Evolutionary conservation across 306 rosid genomes (phyloP), one percentile per base, ranked within the genome.

Genomic region (Purshia tridentata): DNA sequence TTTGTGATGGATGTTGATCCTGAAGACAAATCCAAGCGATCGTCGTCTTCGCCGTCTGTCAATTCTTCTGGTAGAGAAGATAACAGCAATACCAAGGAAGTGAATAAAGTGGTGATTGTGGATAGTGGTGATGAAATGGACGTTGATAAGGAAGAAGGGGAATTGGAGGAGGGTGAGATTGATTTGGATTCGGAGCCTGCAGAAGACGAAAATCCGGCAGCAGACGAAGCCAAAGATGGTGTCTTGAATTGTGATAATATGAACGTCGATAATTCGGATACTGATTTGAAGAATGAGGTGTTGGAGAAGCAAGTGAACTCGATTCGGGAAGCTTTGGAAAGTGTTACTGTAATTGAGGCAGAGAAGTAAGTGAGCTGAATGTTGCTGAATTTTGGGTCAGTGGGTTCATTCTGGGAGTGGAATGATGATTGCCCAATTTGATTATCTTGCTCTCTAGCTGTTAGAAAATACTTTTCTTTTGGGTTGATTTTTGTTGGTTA

Each of bases 101-200:
- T 77, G 64, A 84, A 47, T 45, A 69, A 49, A 44, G 81, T 73
- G 10, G 66, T 76, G 74, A 80, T 74, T 67, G 77, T 72, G 41
- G 83, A 70, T 23, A 67, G 81, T 40, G 77, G 80, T 12, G 91
- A 87, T 10, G 91, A 84, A 51, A 74, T 63, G 59, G 87, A 79
- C 68, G 81, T 60, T 63, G 95, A 85, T 18, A 93, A 79, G 77
- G 98, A 95, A 75, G 99, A 94, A 22, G 99, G 96, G 60, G 99
- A 94, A 73, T 76, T 94, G 69, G 99, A 94, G 84, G 99, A 95
- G 82, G 99, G 99, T n/a, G 99, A 95, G 89, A 95, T 95, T 87
- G 99, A 87, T 54, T 83, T 86, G 79, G 99, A 91, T 51, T 83
- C 89, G n/a, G 90, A 89, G 65, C 60, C 67, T 6, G 62, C 62